These are phyloP conservation scores for Penicillium polonicum DNA, from an alignment of 2,329 filamentous ascomycete species.

Conservation along the genomic window DNA sequence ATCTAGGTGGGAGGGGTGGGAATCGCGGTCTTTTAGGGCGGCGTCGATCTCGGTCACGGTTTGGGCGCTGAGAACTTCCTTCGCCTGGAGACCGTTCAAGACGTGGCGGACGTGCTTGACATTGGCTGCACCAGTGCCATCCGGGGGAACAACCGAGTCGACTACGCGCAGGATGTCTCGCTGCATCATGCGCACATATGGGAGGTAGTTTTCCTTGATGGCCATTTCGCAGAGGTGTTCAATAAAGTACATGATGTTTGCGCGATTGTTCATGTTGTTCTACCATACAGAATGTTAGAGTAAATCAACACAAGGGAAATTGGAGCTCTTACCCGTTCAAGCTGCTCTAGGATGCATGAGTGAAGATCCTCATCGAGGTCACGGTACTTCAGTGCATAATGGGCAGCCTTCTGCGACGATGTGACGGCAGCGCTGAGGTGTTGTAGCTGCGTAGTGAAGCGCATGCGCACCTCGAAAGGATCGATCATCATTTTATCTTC, in stretches of 20 bases:
- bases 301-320: not conserved
- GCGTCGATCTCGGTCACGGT: conserved; percentile 78
- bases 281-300: conserved; percentile 34
- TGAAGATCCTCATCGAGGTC: conserved; percentile 97
- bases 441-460: conserved; percentile 86
- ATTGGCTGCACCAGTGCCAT: conserved; percentile 86
- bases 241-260: conserved; percentile 99
- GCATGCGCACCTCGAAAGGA: conserved; percentile 97
- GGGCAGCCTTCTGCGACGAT: conserved; percentile 86
- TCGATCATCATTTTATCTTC: conserved; percentile 62
- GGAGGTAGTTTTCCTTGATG: conserved; percentile 68
- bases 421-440: conserved; percentile 88
- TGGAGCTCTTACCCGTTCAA: conserved; percentile 66
- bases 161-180: conserved; percentile 88
- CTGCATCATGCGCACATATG: conserved; percentile 93
- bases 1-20: conserved; percentile 58
- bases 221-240: conserved; percentile 90
- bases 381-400: conserved; percentile 89
- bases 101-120: conserved; percentile 88
- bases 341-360: conserved; percentile 92
- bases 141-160: conserved; percentile 83
- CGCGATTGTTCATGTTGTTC: conserved; percentile 94
- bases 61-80: conserved; percentile 70
- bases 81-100: conserved; percentile 66
- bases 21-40: conserved; percentile 76